phyloP scores from a whole-genome alignment of 495 filamentous ascomycete species.

The Aspergillus incahuasiensis region DNA sequence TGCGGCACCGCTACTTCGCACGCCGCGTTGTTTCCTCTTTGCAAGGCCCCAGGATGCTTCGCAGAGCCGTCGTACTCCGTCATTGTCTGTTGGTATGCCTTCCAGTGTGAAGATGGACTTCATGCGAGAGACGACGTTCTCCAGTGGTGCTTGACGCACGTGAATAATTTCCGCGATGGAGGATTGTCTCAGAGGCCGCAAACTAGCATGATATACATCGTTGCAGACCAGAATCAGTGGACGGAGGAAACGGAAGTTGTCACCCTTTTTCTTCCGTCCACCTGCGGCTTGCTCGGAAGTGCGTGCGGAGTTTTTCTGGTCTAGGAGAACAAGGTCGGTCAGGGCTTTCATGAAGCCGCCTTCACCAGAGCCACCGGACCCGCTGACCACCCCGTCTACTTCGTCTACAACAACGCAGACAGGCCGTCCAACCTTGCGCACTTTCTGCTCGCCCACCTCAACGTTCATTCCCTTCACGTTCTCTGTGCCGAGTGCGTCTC shows the following conservation, averaged over 20 bases:
- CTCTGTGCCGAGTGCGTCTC: constrained; percentile 84
- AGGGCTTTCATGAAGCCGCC: constrained; percentile 94
- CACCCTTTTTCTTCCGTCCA: constrained; percentile 60
- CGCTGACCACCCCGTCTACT: constrained; percentile 86
- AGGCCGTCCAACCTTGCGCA: constrained; percentile 72
- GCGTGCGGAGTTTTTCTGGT: constrained; percentile 70
- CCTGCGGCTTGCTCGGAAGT: constrained; percentile 29
- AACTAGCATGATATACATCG: constrained; percentile 89
- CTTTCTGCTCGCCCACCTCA: constrained; percentile 56
- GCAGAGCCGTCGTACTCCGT: constrained; percentile 83
- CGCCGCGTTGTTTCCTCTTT: constrained; percentile 54
- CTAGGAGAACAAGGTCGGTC: constrained; percentile 78
- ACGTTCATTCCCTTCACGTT: constrained; percentile 79
- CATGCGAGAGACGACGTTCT: constrained; percentile 77
- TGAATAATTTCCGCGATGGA: constrained; percentile 85
- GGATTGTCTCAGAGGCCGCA: constrained; percentile 77
- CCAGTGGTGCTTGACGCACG: constrained; percentile 80
- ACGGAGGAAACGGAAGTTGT: constrained; percentile 78
- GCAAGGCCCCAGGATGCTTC: constrained; percentile 90
- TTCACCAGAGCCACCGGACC: constrained; percentile 64
- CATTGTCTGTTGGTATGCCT: constrained; percentile 76
- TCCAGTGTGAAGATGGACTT: constrained; percentile 81
- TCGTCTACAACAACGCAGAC: constrained; percentile 95
- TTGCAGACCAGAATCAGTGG: constrained; percentile 95
- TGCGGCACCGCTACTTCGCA: constrained; percentile 50